phyloP scores from a whole-genome alignment of 257 asterid genomes.

The Petrea volubilis region DNA sequence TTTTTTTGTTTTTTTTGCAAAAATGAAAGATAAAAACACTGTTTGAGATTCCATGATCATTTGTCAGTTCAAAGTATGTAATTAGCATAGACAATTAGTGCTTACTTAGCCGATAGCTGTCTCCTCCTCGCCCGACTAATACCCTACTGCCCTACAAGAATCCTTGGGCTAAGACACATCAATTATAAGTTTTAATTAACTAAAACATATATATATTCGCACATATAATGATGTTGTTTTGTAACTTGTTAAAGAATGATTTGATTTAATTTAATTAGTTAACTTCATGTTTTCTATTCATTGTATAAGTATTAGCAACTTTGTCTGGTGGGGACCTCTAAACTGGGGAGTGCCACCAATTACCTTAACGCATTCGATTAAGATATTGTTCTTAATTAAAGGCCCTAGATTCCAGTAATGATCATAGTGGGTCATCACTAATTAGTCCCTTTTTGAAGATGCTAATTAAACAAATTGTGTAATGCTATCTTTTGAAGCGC shows the following conservation, averaged over 20 bases:
- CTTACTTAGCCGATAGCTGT: conserved; percentile 27
- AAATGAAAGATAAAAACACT: not conserved
- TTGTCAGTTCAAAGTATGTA: not conserved
- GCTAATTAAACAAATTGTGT: conserved; percentile 9
- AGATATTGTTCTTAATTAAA: conserved; percentile 26
- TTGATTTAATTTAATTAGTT: not conserved
- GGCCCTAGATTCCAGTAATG: conserved; percentile 27
- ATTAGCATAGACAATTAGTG: not conserved
- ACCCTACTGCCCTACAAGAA: conserved; percentile 30
- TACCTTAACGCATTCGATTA: conserved; percentile 17
- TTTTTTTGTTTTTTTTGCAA: not conserved
- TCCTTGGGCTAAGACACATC: conserved; percentile 29
- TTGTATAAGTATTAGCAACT: not conserved
- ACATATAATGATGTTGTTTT: not conserved
- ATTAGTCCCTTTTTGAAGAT: conserved; percentile 18
- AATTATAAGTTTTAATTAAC: conserved; percentile 12
- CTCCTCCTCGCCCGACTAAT: conserved; percentile 37
- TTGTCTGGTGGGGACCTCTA: conserved; percentile 31
- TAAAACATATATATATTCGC: not conserved
- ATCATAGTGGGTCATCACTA: conserved; percentile 29
- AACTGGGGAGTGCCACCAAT: conserved; percentile 15
- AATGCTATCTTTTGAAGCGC: conserved; percentile 13
- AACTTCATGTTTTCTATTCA: not conserved
- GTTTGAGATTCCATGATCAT: not conserved
- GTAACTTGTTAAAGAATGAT: not conserved